These are phyloP conservation scores for Xylaria sp. DNA, from an alignment of 2,329 filamentous ascomycete genomes.

Conservation along the genomic window DNA sequence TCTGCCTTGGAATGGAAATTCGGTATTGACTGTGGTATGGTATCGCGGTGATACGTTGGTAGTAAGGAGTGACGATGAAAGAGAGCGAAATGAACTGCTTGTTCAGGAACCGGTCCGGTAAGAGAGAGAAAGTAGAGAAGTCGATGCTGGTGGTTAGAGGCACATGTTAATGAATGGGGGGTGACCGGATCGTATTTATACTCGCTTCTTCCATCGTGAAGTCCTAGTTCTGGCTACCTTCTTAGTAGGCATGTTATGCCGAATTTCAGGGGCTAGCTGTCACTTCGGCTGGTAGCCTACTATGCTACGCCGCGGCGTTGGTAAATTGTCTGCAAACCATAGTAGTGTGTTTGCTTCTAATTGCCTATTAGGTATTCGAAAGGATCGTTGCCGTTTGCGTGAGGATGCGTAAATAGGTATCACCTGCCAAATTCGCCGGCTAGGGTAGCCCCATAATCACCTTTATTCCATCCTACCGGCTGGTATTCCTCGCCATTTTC, in stretches of 20 bases:
- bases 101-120: slow-evolving; percentile 24
- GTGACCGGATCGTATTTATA: slow-evolving; percentile 27
- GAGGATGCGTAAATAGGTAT: slow-evolving; percentile 12
- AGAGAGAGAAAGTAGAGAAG: slow-evolving; percentile 14
- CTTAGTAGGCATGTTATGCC: neutral
- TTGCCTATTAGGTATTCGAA: slow-evolving; percentile 5
- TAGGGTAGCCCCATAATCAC: slow-evolving; percentile 1
- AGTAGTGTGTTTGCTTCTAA: neutral
- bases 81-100: slow-evolving; percentile 18
- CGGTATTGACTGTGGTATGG: neutral
- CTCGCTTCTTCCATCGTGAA: slow-evolving; percentile 6
- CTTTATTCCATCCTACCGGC: slow-evolving; percentile 8
- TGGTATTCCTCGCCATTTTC: neutral
- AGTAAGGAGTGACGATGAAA: slow-evolving; percentile 33
- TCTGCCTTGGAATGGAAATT: neutral
- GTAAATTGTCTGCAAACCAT: neutral
- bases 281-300: neutral
- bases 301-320: neutral
- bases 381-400: slow-evolving; percentile 19
- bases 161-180: slow-evolving; percentile 8
- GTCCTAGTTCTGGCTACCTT: neutral
- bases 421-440: slow-evolving; percentile 30
- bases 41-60: slow-evolving; percentile 16
- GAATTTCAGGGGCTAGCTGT: neutral
- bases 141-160: slow-evolving; percentile 17